Base-by-base conservation (phyloP, 805 yeast genomes). In the Candida yuanshanica region DNA sequence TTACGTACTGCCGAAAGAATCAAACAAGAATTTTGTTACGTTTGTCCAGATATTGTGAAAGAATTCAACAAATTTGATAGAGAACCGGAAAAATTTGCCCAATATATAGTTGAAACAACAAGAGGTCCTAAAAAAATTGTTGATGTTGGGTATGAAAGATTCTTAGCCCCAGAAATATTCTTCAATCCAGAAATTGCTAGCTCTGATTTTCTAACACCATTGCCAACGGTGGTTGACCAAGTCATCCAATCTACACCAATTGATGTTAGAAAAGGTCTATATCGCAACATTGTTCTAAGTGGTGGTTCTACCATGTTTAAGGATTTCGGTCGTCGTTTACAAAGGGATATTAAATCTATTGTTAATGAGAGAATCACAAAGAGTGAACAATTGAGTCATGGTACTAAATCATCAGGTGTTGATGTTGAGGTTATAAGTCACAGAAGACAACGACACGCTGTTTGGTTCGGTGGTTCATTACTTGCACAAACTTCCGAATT, bases 261-360 rank as follows among this genome's bases (percentile, higher is more conserved):
- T 51, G 99, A 93, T 70, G 99, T 93, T 31, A 86, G 99, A 67
- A 91, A 93, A 66, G 96, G 95, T 44, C 75, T 93, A 44, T 93
- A 93, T 70, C 87, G 83, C 65, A 93, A 93, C 66, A 93, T 93
- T 59, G 99, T 93, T 16, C 74, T 93, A 42, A 83, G 95, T 41
- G 99, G 99, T 56, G 99, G 99, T 35, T 89, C 97, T 2, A 93
- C 99, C 9, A 93, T 93, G 99, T 93, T 93, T 66, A 89, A 89
- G 60, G 98, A 93, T 63, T 93, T 93, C 59, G 98, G 98, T 35
- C 84, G 98, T 69, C 80, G 99, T 67, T 73, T 93, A 54, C 99
- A 93, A 68, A 83, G 97, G 66, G 99, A 93, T 64, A 71, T 93
- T 56, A 87, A 88, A 67, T 64, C 76, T 11, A 72, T 93, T 50